Evolutionary conservation across 768 basidiomycete genomes (phyloP).

Genomic region (Tulasnella sp.): DNA sequence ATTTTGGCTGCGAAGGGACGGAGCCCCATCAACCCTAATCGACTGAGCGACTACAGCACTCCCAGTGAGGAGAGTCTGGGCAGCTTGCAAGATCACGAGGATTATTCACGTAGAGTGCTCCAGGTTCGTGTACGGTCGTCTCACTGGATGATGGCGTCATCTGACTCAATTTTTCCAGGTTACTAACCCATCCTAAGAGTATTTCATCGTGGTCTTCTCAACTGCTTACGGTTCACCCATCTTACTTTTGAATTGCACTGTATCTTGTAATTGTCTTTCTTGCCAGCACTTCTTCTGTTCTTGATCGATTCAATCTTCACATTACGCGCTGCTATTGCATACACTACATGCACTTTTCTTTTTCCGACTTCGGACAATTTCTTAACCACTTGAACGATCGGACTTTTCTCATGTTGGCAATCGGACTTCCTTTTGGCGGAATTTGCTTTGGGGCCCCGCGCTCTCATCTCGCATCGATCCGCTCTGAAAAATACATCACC

Average conservation of each 20-base stretch:
- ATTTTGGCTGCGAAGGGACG: slow-evolving; percentile 6
- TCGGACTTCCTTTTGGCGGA: background rate
- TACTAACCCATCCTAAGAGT: background rate
- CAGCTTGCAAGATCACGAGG: slow-evolving; percentile 5
- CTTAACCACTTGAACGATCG: background rate
- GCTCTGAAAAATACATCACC: background rate
- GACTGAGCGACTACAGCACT: background rate
- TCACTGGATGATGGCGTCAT: background rate
- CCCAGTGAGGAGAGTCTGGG: slow-evolving; percentile 12
- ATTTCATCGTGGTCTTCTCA: background rate
- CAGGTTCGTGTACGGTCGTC: slow-evolving; percentile 1
- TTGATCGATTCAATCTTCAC: background rate
- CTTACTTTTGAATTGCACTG: background rate
- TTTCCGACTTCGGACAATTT: background rate
- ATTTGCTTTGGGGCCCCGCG: background rate
- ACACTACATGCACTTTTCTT: background rate
- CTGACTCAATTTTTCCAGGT: background rate
- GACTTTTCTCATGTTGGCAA: background rate
- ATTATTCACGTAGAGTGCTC: slow-evolving; percentile 12
- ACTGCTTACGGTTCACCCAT: no score
- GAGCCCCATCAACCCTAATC: background rate
- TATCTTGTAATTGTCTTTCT: background rate
- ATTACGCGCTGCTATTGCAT: background rate
- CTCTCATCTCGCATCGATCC: background rate
- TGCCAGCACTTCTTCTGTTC: background rate